These are phyloP conservation scores for Avena sativa DNA, from an alignment of 176 grass and related monocot species.

Conservation along the genomic window DNA sequence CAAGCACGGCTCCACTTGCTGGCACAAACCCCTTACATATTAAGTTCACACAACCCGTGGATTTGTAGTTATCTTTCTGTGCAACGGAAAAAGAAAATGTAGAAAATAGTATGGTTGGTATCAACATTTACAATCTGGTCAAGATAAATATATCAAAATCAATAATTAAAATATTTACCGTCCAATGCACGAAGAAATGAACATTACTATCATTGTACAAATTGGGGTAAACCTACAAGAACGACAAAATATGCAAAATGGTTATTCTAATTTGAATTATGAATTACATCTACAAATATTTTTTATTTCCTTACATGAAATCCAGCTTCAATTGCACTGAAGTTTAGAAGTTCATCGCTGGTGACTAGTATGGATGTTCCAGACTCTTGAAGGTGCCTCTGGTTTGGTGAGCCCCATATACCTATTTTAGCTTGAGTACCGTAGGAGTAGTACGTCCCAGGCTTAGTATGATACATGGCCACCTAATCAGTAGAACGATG, in stretches of 20 bases:
- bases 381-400: conserved; percentile 11
- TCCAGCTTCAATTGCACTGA: conserved; percentile 15
- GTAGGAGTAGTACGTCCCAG: not conserved
- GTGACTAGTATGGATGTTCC: conserved; percentile 32
- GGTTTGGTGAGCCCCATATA: conserved; percentile 38
- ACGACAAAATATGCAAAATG: not conserved
- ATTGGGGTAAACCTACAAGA: conserved; percentile 2
- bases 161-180: not conserved
- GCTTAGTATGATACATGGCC: not conserved
- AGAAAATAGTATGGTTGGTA: not conserved
- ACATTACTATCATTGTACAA: conserved; percentile 10
- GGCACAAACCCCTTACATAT: not conserved
- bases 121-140: not conserved
- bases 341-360: not conserved
- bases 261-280: not conserved
- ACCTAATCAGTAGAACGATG: not conserved
- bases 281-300: not conserved
- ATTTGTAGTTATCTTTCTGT: conserved; percentile 3
- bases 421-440: conserved; percentile 33
- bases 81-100: not conserved
- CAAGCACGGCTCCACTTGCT: conserved; percentile 1
- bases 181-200: conserved; percentile 21
- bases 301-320: conserved; percentile 20
- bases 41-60: conserved; percentile 6
- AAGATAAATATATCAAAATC: not conserved